A percentile compares a stretch with the other conserved stretches of the same genome.
phyloP scores from a whole-genome alignment of 495 filamentous ascomycete genomes.

The Penicillium bovifimosum region DNA sequence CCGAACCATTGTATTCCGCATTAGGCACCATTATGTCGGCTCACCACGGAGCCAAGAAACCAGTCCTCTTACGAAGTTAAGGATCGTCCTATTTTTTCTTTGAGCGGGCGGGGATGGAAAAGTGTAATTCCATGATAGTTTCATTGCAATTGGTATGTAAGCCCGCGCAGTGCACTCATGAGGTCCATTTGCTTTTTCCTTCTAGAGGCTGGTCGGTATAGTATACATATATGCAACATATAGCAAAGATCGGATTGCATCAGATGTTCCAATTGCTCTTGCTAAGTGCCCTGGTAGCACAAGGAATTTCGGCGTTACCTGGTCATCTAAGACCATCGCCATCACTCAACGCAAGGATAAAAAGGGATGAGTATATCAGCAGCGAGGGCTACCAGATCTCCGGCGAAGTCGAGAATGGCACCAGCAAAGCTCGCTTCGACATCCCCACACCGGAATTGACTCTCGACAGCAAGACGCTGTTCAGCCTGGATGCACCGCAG shows the following conservation, averaged over 20 bases:
- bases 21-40: neutral
- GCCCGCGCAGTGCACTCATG: too few relatives aligned
- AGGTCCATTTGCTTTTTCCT: too few relatives aligned
- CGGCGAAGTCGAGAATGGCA: slow-evolving; percentile 8
- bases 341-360: too few relatives aligned
- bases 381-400: slow-evolving; percentile 13
- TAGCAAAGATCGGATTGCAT: neutral
- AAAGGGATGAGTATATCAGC: neutral
- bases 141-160: too few relatives aligned
- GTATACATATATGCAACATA: too few relatives aligned
- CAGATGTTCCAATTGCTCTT: neutral
- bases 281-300: neutral
- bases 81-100: slow-evolving; percentile 1
- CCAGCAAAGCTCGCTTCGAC: slow-evolving; percentile 7
- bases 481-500: slow-evolving; percentile 28
- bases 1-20: neutral
- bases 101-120: neutral
- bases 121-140: neutral
- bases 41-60: neutral
- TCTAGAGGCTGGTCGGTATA: too few relatives aligned
- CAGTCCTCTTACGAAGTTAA: neutral
- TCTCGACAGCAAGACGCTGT: slow-evolving; percentile 4
- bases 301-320: neutral
- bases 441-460: slow-evolving; percentile 1
- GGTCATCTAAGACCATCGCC: neutral